phyloP scores from a whole-genome alignment of 441 rosid species.

The Aleurites moluccanus region DNA sequence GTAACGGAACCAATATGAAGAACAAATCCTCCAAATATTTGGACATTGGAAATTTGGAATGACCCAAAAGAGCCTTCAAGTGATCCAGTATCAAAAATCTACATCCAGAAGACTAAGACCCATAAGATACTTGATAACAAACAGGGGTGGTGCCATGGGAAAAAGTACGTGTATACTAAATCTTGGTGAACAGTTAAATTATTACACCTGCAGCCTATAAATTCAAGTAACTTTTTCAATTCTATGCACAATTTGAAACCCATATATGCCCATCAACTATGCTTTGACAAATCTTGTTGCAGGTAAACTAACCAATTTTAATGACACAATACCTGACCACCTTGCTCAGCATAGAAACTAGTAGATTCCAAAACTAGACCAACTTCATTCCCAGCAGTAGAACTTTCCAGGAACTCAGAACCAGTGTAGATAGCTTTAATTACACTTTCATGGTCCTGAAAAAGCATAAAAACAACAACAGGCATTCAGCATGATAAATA shows the following conservation, averaged over 20 bases:
- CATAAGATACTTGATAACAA: background rate
- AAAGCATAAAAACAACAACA: background rate
- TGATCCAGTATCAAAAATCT: conserved; percentile 86
- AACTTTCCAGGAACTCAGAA: conserved; percentile 64
- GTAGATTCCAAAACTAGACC: conserved; percentile 79
- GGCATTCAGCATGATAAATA: background rate
- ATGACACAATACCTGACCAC: conserved; percentile 80
- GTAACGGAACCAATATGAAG: conserved; percentile 77
- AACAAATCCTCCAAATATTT: conserved; percentile 89
- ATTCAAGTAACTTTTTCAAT: background rate
- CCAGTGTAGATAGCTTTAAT: conserved; percentile 86
- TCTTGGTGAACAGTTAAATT: background rate
- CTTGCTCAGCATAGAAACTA: conserved; percentile 98
- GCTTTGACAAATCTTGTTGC: background rate
- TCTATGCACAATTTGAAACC: background rate
- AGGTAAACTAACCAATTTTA: conserved; percentile 7
- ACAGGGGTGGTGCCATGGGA: background rate
- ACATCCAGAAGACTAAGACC: conserved; percentile 32
- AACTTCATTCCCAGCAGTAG: conserved; percentile 49
- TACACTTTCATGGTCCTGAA: conserved; percentile 69
- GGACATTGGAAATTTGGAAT: conserved; percentile 81
- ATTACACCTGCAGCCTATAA: background rate
- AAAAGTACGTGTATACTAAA: background rate
- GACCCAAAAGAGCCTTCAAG: conserved; percentile 83
- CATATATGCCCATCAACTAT: background rate